Percentiles rank a stretch among this genome's conserved stretches.
Conservation (phyloP, 495 filamentous ascomycete species). For the Penicillium angulare region DNA sequence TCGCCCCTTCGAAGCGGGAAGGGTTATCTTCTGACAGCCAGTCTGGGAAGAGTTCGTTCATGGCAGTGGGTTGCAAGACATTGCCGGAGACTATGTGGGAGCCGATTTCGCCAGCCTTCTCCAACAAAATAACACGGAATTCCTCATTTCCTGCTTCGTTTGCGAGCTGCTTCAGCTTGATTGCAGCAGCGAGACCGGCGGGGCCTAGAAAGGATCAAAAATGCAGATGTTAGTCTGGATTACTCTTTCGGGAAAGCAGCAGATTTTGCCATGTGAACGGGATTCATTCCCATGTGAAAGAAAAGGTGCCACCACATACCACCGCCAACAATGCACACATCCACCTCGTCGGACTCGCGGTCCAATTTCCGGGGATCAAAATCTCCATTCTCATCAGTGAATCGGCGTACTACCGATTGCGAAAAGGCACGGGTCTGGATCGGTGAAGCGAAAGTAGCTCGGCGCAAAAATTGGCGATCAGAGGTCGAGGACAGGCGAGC, state of each 20-base stretch:
- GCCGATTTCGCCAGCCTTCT: conserved; percentile 94
- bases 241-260: conserved; percentile 37
- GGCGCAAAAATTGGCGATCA: conserved; percentile 21
- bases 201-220: conserved; percentile 50
- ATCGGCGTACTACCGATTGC: conserved; percentile 40
- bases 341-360: conserved; percentile 87
- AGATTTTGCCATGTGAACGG: conserved; percentile 13
- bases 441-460: conserved; percentile 19
- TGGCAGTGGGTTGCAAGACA: conserved; percentile 84
- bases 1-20: conserved; percentile 77
- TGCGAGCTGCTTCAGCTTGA: conserved; percentile 91
- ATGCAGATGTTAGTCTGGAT: no score
- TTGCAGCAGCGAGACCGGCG: conserved; percentile 87
- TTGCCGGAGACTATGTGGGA: conserved; percentile 96
- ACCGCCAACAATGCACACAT: conserved; percentile 95
- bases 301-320: conserved; percentile 45
- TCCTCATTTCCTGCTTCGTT: conserved; percentile 95
- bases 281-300: background rate
- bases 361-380: conserved; percentile 75
- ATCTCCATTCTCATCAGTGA: conserved; percentile 57
- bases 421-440: conserved; percentile 49
- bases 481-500: conserved; percentile 21
- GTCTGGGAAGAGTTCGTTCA: conserved; percentile 90
- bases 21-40: conserved; percentile 89
- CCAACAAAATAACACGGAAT: conserved; percentile 86